Conservation (phyloP, 768 basidiomycete species). For the Vishniacozyma victoriae region DNA sequence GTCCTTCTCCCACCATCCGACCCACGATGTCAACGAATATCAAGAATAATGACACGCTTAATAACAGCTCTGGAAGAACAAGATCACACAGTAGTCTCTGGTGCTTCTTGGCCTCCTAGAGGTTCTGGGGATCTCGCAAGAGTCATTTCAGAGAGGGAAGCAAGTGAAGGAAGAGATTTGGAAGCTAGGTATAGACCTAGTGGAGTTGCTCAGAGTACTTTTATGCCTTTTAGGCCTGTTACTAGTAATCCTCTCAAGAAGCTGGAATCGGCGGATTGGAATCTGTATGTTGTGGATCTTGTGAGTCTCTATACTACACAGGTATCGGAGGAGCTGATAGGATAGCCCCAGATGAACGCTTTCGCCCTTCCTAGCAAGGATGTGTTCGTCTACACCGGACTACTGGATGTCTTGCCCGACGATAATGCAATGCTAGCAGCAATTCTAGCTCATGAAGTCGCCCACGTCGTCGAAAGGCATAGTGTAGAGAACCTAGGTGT, state of each 20-base stretch:
- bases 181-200: conserved; percentile 18
- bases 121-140: conserved; percentile 24
- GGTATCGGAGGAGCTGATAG: neutral
- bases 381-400: conserved; percentile 51
- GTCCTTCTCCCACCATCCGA: conserved; percentile 46
- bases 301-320: conserved; percentile 30
- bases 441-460: conserved; percentile 50
- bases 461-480: conserved; percentile 49
- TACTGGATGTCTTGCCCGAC: conserved; percentile 48
- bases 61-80: conserved; percentile 48
- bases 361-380: conserved; percentile 51
- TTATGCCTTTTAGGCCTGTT: conserved; percentile 48
- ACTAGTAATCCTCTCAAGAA: conserved; percentile 49
- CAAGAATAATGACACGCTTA: conserved; percentile 47
- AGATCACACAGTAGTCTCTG: conserved; percentile 38
- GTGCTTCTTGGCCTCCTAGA: conserved; percentile 43
- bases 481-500: conserved; percentile 51
- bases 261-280: conserved; percentile 48
- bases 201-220: conserved; percentile 33
- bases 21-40: conserved; percentile 42
- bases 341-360: conserved; percentile 49
- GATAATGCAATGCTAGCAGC: conserved; percentile 51
- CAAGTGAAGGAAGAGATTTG: conserved; percentile 5
- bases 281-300: conserved; percentile 49
- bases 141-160: conserved; percentile 41